Evolutionary conservation across 129 eudicot species (phyloP), one percentile per base, ranked within the genome.

Genomic region (Flaveria brownii): DNA sequence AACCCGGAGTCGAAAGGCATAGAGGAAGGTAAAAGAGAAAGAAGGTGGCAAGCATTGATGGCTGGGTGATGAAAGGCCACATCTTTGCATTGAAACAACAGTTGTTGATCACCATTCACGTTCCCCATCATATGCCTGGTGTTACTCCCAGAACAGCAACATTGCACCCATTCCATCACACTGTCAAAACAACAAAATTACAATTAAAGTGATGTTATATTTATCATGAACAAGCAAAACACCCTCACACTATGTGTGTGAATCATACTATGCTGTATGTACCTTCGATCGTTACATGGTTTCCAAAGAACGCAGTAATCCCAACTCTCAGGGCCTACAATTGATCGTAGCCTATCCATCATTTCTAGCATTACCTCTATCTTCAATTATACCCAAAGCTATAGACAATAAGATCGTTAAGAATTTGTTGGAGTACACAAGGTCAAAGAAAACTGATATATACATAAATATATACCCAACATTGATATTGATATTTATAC

Each of bases 271-370:
- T 46, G 20, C 20, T 43, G 5, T 71, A 2, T 43, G 45, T 70
- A 89, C 98, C 98, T 91, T 72, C 87, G 92, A 83, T 94, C 99
- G 79, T 86, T 85, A 79, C 86, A 81, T 70, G 91, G 65, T 73
- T 85, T 91, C 99, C 99, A 94, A 25, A 94, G 70, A 57, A 91
- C 90, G 76, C 89, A 87, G 46, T 94, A 94, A 79, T 91, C 97
- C 97, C 96, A 94, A 78, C 86, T 77, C 68, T 88, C 87, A 16
- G 79, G 69, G 22, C 91, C 91, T 47, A 94, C 85, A 43, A 89
- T 62, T 16, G 89, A 86, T 71, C 96, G 82, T 56, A 94, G 86
- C 82, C 84, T 89, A 69, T 87, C 92, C 79, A 86, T 77, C 13
- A 89, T 74, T 47, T 71, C 82, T 60, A 85, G 96, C 74, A 88